These are phyloP conservation scores for Xerocomellus intermedius DNA, from an alignment of 768 basidiomycete species.

Conservation along the genomic window DNA sequence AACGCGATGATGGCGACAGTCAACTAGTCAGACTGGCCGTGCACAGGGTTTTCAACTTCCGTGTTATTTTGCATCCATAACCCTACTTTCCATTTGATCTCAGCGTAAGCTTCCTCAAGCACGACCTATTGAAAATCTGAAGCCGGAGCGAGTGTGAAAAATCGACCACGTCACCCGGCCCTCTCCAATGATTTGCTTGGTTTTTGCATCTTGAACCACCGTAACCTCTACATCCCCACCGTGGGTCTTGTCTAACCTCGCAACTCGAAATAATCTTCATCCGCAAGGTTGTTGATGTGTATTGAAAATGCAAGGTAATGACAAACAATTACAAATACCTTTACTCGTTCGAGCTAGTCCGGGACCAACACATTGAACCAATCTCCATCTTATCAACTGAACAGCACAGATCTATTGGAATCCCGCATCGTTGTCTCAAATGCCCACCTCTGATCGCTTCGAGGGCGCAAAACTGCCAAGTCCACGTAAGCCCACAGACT, in stretches of 20 bases:
- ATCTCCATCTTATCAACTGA: neutral
- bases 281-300: neutral
- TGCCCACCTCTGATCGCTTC: constrained; percentile 5
- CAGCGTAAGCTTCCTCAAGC: neutral
- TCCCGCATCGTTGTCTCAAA: neutral
- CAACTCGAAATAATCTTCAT: no score
- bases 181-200: no score
- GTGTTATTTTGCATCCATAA: no score
- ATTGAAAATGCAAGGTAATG: neutral
- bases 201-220: no score
- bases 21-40: no score
- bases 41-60: no score
- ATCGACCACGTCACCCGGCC: no score
- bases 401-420: neutral
- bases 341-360: neutral
- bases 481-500: constrained; percentile 21
- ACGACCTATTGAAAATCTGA: no score
- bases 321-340: neutral
- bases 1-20: neutral
- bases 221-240: no score
- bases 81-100: neutral
- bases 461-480: constrained; percentile 18
- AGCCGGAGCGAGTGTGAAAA: no score
- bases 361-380: no score
- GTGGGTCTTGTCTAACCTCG: no score